These are phyloP conservation scores for Allium fistulosum DNA, from an alignment of 106 monocot genomes.

Conservation along the genomic window DNA sequence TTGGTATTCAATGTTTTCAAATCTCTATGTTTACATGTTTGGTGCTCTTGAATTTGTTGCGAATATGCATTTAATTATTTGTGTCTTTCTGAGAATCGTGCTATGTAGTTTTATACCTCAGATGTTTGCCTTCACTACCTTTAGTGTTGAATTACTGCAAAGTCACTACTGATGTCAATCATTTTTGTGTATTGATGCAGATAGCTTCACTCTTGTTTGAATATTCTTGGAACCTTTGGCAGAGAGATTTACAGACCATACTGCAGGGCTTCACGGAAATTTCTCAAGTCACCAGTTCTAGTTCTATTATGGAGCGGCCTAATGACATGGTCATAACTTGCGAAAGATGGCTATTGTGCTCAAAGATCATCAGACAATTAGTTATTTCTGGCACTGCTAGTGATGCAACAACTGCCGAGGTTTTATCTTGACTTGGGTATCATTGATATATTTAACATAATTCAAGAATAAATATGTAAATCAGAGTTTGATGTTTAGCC, in stretches of 20 bases:
- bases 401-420: constrained; percentile 72
- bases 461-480: too few species aligned
- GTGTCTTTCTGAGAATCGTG: too few species aligned
- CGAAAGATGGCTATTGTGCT: constrained; percentile 87
- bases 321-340: constrained; percentile 62
- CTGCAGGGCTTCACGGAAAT: constrained; percentile 53
- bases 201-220: constrained; percentile 77
- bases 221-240: constrained; percentile 91
- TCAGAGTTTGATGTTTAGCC: too few species aligned
- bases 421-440: background rate
- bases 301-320: constrained; percentile 37
- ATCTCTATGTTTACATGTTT: too few species aligned
- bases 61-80: too few species aligned
- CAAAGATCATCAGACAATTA: constrained; percentile 73
- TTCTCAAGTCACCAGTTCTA: constrained; percentile 26
- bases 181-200: constrained; percentile 24
- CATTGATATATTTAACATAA: too few species aligned
- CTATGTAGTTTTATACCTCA: too few species aligned
- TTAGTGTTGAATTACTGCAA: too few species aligned
- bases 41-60: too few species aligned
- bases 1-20: too few species aligned
- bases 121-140: too few species aligned
- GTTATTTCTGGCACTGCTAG: constrained; percentile 78
- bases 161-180: too few species aligned
- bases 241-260: constrained; percentile 71